These are phyloP conservation scores for Penicillium simplicissimum DNA, from an alignment of 495 filamentous ascomycete genomes.

Conservation along the genomic window DNA sequence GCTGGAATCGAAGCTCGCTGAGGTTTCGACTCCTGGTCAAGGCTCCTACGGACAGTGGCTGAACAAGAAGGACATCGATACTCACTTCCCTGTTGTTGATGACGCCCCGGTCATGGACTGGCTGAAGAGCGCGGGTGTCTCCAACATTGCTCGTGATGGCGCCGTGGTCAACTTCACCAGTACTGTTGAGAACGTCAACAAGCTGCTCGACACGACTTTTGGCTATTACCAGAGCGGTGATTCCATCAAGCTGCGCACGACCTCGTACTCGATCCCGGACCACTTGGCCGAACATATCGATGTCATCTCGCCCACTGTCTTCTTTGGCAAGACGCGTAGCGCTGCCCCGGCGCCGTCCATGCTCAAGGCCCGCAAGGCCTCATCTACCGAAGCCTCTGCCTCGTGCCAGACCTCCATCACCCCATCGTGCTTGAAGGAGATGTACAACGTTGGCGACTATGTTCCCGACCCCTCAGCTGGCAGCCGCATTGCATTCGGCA, in stretches of 20 bases:
- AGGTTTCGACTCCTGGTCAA: slow-evolving; percentile 57
- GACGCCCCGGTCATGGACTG: slow-evolving; percentile 46
- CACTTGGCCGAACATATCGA: slow-evolving; percentile 52
- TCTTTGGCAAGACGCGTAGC: slow-evolving; percentile 50
- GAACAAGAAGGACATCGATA: slow-evolving; percentile 52
- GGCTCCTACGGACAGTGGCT: slow-evolving; percentile 58
- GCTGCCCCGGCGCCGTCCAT: slow-evolving; percentile 17
- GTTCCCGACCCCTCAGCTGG: slow-evolving; percentile 44
- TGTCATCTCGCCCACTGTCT: slow-evolving; percentile 60
- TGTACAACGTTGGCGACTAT: slow-evolving; percentile 60
- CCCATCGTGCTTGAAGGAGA: slow-evolving; percentile 57
- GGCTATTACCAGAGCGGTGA: slow-evolving; percentile 37
- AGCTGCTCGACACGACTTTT: slow-evolving; percentile 50
- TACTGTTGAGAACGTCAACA: slow-evolving; percentile 48
- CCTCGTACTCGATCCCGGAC: slow-evolving; percentile 65
- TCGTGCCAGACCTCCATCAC: slow-evolving; percentile 56
- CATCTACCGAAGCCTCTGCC: slow-evolving; percentile 25
- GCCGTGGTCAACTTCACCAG: slow-evolving; percentile 52
- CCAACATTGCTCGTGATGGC: slow-evolving; percentile 42
- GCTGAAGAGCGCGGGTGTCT: slow-evolving; percentile 53
- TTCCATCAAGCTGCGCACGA: slow-evolving; percentile 52
- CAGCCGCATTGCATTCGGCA: slow-evolving; percentile 56
- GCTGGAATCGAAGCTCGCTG: slow-evolving; percentile 53
- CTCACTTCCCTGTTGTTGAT: slow-evolving; percentile 50
- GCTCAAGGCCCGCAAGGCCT: slow-evolving; percentile 12